These are phyloP conservation scores for Flaveria floridana DNA, from an alignment of 140 eudicot genomes.

Conservation along the genomic window DNA sequence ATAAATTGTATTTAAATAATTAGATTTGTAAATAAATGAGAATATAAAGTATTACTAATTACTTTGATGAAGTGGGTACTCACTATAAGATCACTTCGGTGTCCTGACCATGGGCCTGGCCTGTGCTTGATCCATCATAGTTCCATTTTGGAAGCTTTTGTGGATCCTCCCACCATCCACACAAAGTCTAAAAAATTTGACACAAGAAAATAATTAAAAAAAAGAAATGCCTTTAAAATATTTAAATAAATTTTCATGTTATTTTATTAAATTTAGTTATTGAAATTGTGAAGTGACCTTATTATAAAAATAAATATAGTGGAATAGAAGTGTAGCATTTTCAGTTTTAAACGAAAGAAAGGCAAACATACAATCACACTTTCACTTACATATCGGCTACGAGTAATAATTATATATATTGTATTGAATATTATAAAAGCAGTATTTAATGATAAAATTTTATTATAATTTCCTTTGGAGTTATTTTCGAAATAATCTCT, in stretches of 20 bases:
- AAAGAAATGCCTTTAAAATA: neutral
- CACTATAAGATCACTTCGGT: constrained; percentile 68
- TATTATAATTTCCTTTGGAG: too few species aligned
- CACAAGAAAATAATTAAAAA: neutral
- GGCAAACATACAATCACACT: too few species aligned
- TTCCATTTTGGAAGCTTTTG: constrained; percentile 71
- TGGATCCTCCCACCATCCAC: constrained; percentile 46
- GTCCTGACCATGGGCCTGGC: constrained; percentile 65
- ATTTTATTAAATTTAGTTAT: neutral
- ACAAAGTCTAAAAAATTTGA: constrained; percentile 40
- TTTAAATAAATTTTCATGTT: neutral
- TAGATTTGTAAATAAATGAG: neutral
- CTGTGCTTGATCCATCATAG: constrained; percentile 71
- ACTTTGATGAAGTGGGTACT: constrained; percentile 19
- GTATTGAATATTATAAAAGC: too few species aligned
- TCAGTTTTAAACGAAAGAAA: too few species aligned
- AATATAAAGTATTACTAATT: neutral
- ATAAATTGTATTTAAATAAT: neutral
- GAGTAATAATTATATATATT: too few species aligned
- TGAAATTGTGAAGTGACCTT: too few species aligned
- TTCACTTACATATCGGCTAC: too few species aligned
- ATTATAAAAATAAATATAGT: too few species aligned
- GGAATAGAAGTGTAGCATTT: too few species aligned
- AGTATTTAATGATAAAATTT: too few species aligned
- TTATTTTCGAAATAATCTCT: too few species aligned